Conservation (phyloP, 176 grass and related monocot genomes). For the Phyllostachys edulis region DNA sequence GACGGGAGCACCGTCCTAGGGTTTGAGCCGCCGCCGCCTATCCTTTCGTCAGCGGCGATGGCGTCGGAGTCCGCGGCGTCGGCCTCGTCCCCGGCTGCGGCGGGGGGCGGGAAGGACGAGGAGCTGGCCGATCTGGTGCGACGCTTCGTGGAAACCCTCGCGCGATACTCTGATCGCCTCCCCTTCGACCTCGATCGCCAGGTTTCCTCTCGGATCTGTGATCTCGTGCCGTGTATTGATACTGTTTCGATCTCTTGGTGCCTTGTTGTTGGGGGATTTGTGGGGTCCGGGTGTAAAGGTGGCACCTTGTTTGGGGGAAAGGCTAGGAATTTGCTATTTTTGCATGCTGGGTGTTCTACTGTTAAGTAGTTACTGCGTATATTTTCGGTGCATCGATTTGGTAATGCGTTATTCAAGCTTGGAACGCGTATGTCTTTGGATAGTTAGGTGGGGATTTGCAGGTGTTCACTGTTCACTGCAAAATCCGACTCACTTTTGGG, state of each 20-base stretch:
- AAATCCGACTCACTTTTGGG: not conserved
- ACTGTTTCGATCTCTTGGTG: slow-evolving; percentile 2
- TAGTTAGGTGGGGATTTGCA: not conserved
- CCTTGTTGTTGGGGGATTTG: slow-evolving; percentile 11
- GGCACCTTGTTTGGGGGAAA: slow-evolving; percentile 18
- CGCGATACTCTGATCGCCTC: slow-evolving; percentile 70
- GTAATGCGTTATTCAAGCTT: not conserved
- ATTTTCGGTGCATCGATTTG: slow-evolving; percentile 29
- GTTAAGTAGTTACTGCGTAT: not conserved
- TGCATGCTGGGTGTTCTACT: not conserved
- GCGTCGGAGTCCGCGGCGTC: slow-evolving; percentile 21
- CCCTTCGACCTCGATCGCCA: slow-evolving; percentile 89
- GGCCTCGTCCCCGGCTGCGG: slow-evolving; percentile 29
- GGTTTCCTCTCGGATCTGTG: slow-evolving; percentile 55
- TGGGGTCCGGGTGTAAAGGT: not conserved
- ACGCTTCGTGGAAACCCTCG: slow-evolving; percentile 66
- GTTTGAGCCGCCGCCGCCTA: not conserved
- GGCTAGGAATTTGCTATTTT: not conserved
- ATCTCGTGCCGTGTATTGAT: not conserved
- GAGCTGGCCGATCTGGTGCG: slow-evolving; percentile 89
- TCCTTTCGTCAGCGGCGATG: slow-evolving; percentile 24
- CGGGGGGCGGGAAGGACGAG: slow-evolving; percentile 55
- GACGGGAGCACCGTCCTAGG: slow-evolving; percentile 29
- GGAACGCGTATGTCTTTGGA: not conserved
- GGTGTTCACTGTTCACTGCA: not conserved